A percentile compares a stretch with the other conserved stretches of the same genome.
These are phyloP conservation scores for Pseudogymnoascus sp. DNA, from an alignment of 2,329 filamentous ascomycete genomes.

Conservation along the genomic window DNA sequence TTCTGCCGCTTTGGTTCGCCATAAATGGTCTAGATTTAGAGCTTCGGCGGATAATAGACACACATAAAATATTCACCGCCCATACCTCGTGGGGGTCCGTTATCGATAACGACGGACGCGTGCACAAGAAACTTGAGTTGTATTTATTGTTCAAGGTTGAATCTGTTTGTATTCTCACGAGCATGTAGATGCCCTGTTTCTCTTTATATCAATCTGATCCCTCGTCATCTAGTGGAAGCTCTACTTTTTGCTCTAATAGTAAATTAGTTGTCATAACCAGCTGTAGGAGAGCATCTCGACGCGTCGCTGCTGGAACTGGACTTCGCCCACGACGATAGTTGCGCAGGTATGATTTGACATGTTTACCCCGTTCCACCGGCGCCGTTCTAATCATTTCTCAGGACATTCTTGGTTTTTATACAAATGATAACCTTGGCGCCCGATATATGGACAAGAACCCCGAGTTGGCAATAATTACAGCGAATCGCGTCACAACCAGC, in stretches of 20 bases:
- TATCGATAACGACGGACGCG: constrained; percentile 1
- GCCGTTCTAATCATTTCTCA: background rate
- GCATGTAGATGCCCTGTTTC: background rate
- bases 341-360: background rate
- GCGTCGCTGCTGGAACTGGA: background rate
- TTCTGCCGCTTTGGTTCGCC: background rate
- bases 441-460: background rate
- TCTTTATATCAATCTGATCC: background rate
- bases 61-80: background rate
- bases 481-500: background rate
- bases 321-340: background rate
- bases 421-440: background rate
- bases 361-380: background rate
- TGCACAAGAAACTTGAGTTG: background rate
- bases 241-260: background rate
- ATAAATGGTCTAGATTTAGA: background rate
- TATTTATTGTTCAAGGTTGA: background rate
- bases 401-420: background rate
- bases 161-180: background rate
- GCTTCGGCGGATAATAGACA: background rate
- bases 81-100: background rate
- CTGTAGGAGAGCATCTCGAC: background rate
- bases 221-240: background rate
- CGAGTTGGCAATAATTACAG: background rate
- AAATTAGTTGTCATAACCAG: background rate